Conservation (phyloP, 352 stramenopile genomes). For the Globisporangium splendens region DNA sequence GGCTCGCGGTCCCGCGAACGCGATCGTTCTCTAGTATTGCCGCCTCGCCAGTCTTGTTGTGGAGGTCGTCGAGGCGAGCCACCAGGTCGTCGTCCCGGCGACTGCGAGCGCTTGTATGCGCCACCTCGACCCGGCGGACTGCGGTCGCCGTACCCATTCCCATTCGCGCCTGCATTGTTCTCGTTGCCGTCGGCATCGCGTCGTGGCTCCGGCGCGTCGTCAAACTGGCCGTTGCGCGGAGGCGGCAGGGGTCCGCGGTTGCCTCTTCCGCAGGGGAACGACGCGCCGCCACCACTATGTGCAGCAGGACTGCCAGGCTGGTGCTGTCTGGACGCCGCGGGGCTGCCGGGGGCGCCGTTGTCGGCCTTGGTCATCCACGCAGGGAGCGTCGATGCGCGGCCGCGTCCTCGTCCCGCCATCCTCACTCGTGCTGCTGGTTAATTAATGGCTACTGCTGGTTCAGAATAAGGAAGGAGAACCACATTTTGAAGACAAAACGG, state of each 20-base stretch:
- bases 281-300: background rate
- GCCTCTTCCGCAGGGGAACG: slow-evolving; percentile 6
- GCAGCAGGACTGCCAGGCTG: background rate
- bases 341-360: slow-evolving; percentile 6
- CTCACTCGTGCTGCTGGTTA: background rate
- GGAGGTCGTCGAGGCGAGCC: background rate
- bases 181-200: slow-evolving; percentile 10
- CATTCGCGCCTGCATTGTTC: slow-evolving; percentile 3
- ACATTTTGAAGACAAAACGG: no score
- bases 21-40: slow-evolving; percentile 19
- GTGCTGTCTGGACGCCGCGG: background rate
- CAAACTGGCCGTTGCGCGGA: slow-evolving; percentile 54
- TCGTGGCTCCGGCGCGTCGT: slow-evolving; percentile 43
- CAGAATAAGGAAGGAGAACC: no score
- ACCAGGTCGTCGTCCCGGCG: background rate
- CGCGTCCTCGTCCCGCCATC: slow-evolving; percentile 80
- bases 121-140: background rate
- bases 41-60: slow-evolving; percentile 16
- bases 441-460: background rate
- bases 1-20: slow-evolving; percentile 19
- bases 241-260: slow-evolving; percentile 18
- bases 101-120: slow-evolving; percentile 8
- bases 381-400: slow-evolving; percentile 64
- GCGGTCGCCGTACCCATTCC: background rate
- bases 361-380: slow-evolving; percentile 84